A percentile compares a stretch with the other conserved stretches of the same genome.
Evolutionary conservation across 805 yeast species (phyloP).

Genomic region (Kazachstania psychrophila): DNA sequence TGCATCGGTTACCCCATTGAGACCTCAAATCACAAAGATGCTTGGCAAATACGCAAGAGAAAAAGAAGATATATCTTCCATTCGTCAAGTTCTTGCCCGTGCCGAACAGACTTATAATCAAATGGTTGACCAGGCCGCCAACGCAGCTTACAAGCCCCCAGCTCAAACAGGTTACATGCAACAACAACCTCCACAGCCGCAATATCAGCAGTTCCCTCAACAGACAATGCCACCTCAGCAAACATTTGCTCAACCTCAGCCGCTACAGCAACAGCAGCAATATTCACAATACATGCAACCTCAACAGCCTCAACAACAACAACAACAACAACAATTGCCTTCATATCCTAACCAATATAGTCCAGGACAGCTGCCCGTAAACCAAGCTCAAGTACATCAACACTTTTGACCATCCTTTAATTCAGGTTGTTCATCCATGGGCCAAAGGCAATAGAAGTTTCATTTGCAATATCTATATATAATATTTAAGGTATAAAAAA

Average conservation of each 20-base stretch:
- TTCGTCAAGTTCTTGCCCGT: conserved; percentile 59
- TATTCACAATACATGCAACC: conserved; percentile 6
- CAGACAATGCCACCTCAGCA: neutral
- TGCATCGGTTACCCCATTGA: conserved; percentile 59
- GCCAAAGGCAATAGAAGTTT: no score
- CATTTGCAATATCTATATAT: no score
- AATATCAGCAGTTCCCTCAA: neutral
- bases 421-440: no score
- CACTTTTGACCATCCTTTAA: no score
- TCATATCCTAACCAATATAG: neutral
- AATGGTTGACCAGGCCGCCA: conserved; percentile 48
- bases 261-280: conserved; percentile 5
- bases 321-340: conserved; percentile 1
- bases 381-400: neutral
- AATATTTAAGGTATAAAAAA: no score
- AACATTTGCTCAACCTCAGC: neutral
- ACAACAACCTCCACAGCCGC: conserved; percentile 1
- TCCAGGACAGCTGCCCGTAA: neutral
- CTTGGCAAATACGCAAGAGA: conserved; percentile 71
- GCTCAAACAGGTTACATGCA: neutral
- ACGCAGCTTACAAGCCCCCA: conserved; percentile 12
- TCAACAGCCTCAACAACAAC: conserved; percentile 1
- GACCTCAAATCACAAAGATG: conserved; percentile 63
- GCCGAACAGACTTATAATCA: conserved; percentile 66
- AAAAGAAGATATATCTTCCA: conserved; percentile 64